Percentiles rank a stretch among this genome's conserved stretches.
phyloP scores from a whole-genome alignment of 495 filamentous ascomycete species.

The Neurospora sp. region DNA sequence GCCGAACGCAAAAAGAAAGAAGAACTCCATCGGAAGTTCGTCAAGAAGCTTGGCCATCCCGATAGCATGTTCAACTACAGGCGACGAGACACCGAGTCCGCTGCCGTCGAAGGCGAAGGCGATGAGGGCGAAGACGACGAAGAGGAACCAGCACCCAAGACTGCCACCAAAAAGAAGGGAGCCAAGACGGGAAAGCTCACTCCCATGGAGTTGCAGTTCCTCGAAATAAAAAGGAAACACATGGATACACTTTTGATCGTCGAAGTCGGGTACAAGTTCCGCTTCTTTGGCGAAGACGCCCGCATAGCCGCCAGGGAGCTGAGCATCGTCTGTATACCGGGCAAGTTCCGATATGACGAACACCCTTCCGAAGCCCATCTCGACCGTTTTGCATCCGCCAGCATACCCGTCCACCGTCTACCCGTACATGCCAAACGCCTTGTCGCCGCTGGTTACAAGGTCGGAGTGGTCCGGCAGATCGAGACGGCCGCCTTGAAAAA shows the following conservation, averaged over 20 bases:
- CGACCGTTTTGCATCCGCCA: conserved; percentile 88
- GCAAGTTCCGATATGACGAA: conserved; percentile 90
- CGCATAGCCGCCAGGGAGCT: conserved; percentile 81
- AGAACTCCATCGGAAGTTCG: conserved; percentile 73
- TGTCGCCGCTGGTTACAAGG: conserved; percentile 86
- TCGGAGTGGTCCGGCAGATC: conserved; percentile 91
- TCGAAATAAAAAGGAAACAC: conserved; percentile 88
- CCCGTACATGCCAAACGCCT: conserved; percentile 93
- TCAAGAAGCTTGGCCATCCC: conserved; percentile 76
- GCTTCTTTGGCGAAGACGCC: conserved; percentile 97
- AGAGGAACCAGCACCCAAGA: conserved; percentile 29
- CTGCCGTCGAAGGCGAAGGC: conserved; percentile 40
- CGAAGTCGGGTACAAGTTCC: conserved; percentile 97
- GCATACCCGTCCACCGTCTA: conserved; percentile 84
- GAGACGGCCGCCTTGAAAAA: conserved; percentile 98
- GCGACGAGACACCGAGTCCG: conserved; percentile 39
- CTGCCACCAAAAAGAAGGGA: conserved; percentile 52
- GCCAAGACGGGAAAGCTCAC: conserved; percentile 80
- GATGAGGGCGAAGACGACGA: conserved; percentile 38
- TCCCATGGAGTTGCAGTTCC: conserved; percentile 84
- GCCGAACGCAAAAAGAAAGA: conserved; percentile 44
- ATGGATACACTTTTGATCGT: conserved; percentile 83
- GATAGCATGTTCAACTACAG: conserved; percentile 67
- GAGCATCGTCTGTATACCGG: conserved; percentile 93
- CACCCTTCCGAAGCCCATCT: conserved; percentile 91